Conservation (phyloP, 1,284 basidiomycete genomes). For the Puccinia novopanici region DNA sequence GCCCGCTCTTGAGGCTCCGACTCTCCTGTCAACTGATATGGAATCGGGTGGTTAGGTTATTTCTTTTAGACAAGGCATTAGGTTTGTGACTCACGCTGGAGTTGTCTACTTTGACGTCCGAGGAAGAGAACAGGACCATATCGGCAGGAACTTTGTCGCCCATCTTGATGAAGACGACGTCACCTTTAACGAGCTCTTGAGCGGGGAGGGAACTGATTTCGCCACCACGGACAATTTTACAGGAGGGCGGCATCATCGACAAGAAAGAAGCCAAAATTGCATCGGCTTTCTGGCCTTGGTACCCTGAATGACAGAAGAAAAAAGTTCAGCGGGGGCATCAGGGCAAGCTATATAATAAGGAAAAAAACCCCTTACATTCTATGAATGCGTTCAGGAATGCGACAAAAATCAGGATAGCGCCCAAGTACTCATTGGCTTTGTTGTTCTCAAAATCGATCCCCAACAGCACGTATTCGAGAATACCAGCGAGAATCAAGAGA, state of each 20-base stretch:
- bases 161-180: constrained; percentile 68
- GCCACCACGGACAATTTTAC: constrained; percentile 68
- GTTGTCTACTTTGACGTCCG: constrained; percentile 71
- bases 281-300: constrained; percentile 61
- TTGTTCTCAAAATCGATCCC: constrained; percentile 68
- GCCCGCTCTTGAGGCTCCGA: constrained; percentile 69
- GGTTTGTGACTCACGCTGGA: constrained; percentile 61
- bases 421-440: constrained; percentile 70
- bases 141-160: constrained; percentile 73
- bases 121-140: constrained; percentile 65
- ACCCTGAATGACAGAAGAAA: constrained; percentile 40
- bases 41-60: background rate
- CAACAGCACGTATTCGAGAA: constrained; percentile 68
- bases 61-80: background rate
- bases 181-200: constrained; percentile 69
- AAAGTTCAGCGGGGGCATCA: constrained; percentile 58
- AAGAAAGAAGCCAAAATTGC: constrained; percentile 71
- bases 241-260: constrained; percentile 71
- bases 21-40: constrained; percentile 65
- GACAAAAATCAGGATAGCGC: constrained; percentile 69
- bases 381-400: constrained; percentile 71
- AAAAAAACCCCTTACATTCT: constrained; percentile 62
- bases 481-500: constrained; percentile 61
- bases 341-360: background rate
- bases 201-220: constrained; percentile 66